phyloP scores from a whole-genome alignment of 2,329 filamentous ascomycete genomes.

The Davidsoniella eucalypti region DNA sequence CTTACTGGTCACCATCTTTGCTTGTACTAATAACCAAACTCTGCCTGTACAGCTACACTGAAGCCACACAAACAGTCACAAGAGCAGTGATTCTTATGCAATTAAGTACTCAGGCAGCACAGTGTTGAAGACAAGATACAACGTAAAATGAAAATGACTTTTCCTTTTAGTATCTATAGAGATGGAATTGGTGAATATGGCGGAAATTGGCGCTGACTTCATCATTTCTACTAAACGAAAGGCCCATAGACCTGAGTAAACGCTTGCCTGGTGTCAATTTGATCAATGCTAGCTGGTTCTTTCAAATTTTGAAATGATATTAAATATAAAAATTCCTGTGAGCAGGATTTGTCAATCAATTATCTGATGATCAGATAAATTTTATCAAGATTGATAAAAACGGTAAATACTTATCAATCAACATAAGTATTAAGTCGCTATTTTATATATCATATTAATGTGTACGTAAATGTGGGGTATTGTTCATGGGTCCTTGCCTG shows the following conservation, averaged over 20 bases:
- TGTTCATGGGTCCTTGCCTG: too few relatives aligned
- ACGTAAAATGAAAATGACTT: too few relatives aligned
- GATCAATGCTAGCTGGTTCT: not conserved
- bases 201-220: not conserved
- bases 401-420: not conserved
- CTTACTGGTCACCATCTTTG: not conserved
- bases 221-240: not conserved
- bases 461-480: too few relatives aligned
- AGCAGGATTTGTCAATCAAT: not conserved
- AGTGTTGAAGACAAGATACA: too few relatives aligned
- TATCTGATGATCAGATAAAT: constrained; percentile 8
- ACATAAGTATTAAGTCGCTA: not conserved
- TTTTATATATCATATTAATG: too few relatives aligned
- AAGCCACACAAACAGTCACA: too few relatives aligned
- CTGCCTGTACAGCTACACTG: not conserved
- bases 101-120: too few relatives aligned
- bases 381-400: constrained; percentile 4
- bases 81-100: too few relatives aligned
- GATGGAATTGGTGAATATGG: not conserved
- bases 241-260: not conserved
- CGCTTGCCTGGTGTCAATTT: not conserved
- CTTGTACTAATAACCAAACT: not conserved
- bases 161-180: not conserved
- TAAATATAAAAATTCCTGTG: not conserved
- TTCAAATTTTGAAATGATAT: not conserved